phyloP scores from a whole-genome alignment of 2,329 filamentous ascomycete species.

The Alternaria conjuncta region DNA sequence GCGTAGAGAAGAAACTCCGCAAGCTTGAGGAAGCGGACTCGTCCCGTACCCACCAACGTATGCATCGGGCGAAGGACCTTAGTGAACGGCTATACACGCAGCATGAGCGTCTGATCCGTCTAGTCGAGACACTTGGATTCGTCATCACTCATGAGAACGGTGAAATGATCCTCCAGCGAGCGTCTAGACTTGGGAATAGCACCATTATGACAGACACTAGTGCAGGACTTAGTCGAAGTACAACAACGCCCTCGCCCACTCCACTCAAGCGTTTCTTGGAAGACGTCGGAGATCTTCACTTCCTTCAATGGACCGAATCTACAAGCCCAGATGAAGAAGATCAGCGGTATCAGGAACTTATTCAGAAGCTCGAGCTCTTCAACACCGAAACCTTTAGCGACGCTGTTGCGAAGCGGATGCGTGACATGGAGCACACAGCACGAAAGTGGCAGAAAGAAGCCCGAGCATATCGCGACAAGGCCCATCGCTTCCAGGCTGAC shows the following conservation, averaged over 20 bases:
- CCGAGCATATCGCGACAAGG: conserved; percentile 84
- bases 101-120: conserved; percentile 79
- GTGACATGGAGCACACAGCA: conserved; percentile 90
- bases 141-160: conserved; percentile 76
- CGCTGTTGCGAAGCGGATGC: conserved; percentile 84
- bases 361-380: conserved; percentile 76
- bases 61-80: conserved; percentile 77
- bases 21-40: conserved; percentile 55
- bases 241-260: conserved; percentile 61
- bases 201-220: conserved; percentile 52
- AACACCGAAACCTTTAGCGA: conserved; percentile 86
- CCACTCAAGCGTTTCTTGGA: conserved; percentile 63
- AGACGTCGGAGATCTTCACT: conserved; percentile 71
- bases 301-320: conserved; percentile 83
- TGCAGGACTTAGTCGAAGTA: conserved; percentile 56
- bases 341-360: conserved; percentile 75
- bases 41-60: conserved; percentile 71
- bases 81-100: conserved; percentile 83
- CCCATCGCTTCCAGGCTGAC: conserved; percentile 79
- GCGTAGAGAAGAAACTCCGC: conserved; percentile 70
- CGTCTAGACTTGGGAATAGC: conserved; percentile 62
- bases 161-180: conserved; percentile 76
- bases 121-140: conserved; percentile 88
- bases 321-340: conserved; percentile 70
- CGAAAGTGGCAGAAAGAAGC: conserved; percentile 93